phyloP scores from a whole-genome alignment of 192 early-diverging fungal species.

The Coemansia sp. region DNA sequence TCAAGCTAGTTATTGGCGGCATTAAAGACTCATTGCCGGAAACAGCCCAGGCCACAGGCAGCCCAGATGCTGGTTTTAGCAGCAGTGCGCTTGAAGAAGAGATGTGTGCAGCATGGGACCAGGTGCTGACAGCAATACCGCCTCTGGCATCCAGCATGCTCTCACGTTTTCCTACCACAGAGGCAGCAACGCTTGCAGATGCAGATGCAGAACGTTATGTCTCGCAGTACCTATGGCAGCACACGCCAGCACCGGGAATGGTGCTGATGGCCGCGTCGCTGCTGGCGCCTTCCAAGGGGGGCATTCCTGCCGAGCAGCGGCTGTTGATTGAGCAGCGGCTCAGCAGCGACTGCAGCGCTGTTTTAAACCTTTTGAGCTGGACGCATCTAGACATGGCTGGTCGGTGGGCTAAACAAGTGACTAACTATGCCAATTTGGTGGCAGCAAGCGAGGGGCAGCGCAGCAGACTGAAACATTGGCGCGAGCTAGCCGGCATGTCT shows the following conservation, averaged over 20 bases:
- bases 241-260: slow-evolving; percentile 48
- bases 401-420: slow-evolving; percentile 23
- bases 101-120: slow-evolving; percentile 44
- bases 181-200: not conserved
- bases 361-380: slow-evolving; percentile 7
- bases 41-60: not conserved
- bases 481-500: slow-evolving; percentile 25
- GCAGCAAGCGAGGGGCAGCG: slow-evolving; percentile 35
- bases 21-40: slow-evolving; percentile 34
- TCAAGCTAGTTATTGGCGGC: slow-evolving; percentile 42
- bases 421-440: slow-evolving; percentile 12
- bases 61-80: not conserved
- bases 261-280: slow-evolving; percentile 39
- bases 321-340: slow-evolving; percentile 31
- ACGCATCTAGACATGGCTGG: slow-evolving; percentile 1
- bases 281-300: slow-evolving; percentile 24
- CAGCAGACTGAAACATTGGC: slow-evolving; percentile 21
- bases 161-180: not conserved
- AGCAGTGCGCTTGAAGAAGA: slow-evolving; percentile 22
- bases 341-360: slow-evolving; percentile 17
- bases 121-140: slow-evolving; percentile 37
- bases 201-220: not conserved
- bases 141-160: slow-evolving; percentile 14
- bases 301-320: slow-evolving; percentile 30
- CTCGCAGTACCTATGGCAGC: slow-evolving; percentile 24